phyloP scores from a whole-genome alignment of 192 early-diverging fungal species.

The Lunasporangiospora selenospora region DNA sequence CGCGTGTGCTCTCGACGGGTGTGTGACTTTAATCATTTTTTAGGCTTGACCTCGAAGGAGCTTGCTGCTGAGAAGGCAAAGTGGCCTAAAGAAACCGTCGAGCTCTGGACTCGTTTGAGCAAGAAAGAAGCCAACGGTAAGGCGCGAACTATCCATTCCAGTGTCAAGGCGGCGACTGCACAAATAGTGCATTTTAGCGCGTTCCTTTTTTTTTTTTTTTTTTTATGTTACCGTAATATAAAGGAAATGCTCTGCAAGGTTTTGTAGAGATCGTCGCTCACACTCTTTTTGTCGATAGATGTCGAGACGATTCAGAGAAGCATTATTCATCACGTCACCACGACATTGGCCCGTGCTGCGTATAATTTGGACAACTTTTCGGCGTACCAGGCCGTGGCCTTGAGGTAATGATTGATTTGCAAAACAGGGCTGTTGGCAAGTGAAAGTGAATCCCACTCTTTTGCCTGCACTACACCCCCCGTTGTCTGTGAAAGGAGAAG shows the following conservation, averaged over 20 bases:
- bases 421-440: not conserved
- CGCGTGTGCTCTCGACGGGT: no score
- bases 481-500: no score
- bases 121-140: constrained; percentile 50
- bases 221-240: no score
- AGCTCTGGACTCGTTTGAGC: constrained; percentile 39
- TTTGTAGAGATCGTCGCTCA: no score
- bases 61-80: constrained; percentile 43
- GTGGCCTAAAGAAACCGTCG: constrained; percentile 46
- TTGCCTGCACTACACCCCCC: no score
- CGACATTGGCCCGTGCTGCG: constrained; percentile 88
- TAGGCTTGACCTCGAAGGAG: constrained; percentile 42
- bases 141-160: no score
- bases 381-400: constrained; percentile 92
- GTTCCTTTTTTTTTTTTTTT: no score
- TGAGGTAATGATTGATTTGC: constrained; percentile 61
- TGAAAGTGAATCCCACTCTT: not conserved
- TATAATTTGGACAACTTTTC: constrained; percentile 93
- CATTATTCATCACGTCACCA: constrained; percentile 88
- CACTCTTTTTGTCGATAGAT: constrained; percentile 53
- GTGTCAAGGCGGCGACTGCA: no score
- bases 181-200: no score
- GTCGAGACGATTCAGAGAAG: constrained; percentile 78
- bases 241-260: no score
- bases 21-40: not conserved